Percentiles rank a stretch among this genome's conserved stretches.
Conservation (phyloP, 176 grass and related monocot genomes). For the Themeda triandra region DNA sequence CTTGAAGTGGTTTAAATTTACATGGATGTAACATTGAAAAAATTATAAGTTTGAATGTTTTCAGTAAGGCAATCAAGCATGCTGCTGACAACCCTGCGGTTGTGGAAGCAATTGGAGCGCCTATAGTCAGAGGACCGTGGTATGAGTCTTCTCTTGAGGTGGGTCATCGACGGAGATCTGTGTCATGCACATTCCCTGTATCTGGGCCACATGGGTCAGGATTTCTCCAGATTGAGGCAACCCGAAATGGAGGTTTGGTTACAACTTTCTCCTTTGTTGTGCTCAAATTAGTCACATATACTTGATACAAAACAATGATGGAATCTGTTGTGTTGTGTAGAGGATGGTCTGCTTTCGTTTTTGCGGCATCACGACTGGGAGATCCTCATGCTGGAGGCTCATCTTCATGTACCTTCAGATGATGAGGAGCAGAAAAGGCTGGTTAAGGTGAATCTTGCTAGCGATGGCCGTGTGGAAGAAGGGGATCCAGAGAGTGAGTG, state of each 20-base stretch:
- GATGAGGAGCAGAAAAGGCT: constrained; percentile 44
- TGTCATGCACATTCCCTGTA: constrained; percentile 85
- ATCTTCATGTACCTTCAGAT: constrained; percentile 63
- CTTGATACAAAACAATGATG: neutral
- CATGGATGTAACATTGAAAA: neutral
- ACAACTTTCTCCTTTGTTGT: neutral
- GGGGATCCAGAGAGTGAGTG: neutral
- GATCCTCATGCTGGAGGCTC: constrained; percentile 71
- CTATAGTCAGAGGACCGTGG: constrained; percentile 83
- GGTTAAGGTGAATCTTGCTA: constrained; percentile 41
- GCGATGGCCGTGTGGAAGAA: neutral
- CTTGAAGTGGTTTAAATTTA: neutral
- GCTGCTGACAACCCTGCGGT: constrained; percentile 57
- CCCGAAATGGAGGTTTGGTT: constrained; percentile 60
- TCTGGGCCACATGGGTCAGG: constrained; percentile 81
- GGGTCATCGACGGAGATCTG: constrained; percentile 60
- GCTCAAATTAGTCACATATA: neutral
- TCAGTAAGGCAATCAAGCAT: constrained; percentile 73
- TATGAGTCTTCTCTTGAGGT: constrained; percentile 75
- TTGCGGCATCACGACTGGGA: constrained; percentile 79
- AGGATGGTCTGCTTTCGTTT: constrained; percentile 75
- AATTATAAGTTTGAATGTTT: constrained; percentile 26
- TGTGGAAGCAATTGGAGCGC: constrained; percentile 61
- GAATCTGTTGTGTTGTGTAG: constrained; percentile 19
- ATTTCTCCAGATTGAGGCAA: constrained; percentile 64